Conservation (phyloP, 129 eudicot genomes). For the Calendula officinalis region DNA sequence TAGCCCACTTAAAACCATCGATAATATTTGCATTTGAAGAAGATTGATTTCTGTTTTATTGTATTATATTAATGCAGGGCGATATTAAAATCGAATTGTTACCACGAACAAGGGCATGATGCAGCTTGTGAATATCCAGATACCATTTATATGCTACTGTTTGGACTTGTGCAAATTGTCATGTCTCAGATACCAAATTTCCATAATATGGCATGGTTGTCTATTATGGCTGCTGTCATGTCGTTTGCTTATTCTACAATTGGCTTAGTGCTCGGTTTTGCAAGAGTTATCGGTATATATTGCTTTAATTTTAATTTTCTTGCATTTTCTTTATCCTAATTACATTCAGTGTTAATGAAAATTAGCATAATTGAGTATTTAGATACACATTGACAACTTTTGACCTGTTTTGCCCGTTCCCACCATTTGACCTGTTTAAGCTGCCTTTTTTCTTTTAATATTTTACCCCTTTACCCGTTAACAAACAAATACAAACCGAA, state of each 20-base stretch:
- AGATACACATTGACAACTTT: too few relatives aligned
- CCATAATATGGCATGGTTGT: constrained; percentile 73
- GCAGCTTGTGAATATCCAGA: constrained; percentile 45
- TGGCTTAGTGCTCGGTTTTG: constrained; percentile 59
- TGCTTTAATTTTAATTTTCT: neutral
- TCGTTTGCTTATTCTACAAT: constrained; percentile 60
- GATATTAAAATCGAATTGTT: constrained; percentile 56
- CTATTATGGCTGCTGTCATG: constrained; percentile 64
- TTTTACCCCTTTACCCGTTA: constrained; percentile 4
- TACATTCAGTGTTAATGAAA: constrained; percentile 5
- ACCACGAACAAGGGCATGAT: constrained; percentile 52
- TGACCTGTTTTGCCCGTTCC: too few relatives aligned
- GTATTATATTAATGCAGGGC: constrained; percentile 45
- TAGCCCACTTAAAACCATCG: too few relatives aligned
- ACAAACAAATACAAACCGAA: neutral
- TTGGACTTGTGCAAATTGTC: constrained; percentile 54
- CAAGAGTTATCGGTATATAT: constrained; percentile 53
- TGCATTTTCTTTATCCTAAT: neutral
- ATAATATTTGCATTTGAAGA: too few relatives aligned
- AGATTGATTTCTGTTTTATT: too few relatives aligned
- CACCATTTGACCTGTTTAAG: neutral
- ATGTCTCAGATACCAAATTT: constrained; percentile 75
- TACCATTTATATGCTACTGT: constrained; percentile 46
- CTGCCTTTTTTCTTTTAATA: neutral
- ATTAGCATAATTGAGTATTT: neutral